phyloP scores from a whole-genome alignment of 768 basidiomycete genomes.

The Imleria badia region DNA sequence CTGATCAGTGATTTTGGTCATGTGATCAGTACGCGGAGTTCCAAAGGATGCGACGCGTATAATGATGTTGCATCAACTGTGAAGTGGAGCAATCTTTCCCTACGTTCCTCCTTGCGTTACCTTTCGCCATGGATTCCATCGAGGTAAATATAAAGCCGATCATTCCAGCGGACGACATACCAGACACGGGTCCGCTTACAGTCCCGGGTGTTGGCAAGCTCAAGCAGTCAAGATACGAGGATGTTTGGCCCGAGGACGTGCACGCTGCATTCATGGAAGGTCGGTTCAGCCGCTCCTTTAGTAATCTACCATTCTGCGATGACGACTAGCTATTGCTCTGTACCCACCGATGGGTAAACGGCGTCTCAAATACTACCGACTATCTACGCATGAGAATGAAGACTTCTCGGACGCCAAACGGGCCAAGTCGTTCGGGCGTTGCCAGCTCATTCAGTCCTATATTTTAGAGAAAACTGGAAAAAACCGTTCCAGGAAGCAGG shows the following conservation, averaged over 20 bases:
- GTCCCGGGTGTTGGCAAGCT: slow-evolving; percentile 10
- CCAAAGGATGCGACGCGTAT: slow-evolving; percentile 19
- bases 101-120: slow-evolving; percentile 10
- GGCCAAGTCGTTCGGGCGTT: slow-evolving; percentile 36
- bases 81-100: slow-evolving; percentile 3
- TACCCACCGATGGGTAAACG: slow-evolving; percentile 38
- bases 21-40: slow-evolving; percentile 28
- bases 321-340: slow-evolving; percentile 25
- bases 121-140: slow-evolving; percentile 22
- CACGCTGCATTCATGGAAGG: slow-evolving; percentile 39
- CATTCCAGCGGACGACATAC: slow-evolving; percentile 6
- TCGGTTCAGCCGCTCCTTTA: slow-evolving; percentile 7
- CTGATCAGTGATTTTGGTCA: slow-evolving; percentile 30
- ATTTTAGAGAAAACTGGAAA: slow-evolving; percentile 39
- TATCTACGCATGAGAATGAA: slow-evolving; percentile 20
- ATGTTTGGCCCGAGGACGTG: slow-evolving; percentile 36
- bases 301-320: slow-evolving; percentile 7
- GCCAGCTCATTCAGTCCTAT: slow-evolving; percentile 41
- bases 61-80: slow-evolving; percentile 1
- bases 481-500: slow-evolving; percentile 39
- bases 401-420: slow-evolving; percentile 6
- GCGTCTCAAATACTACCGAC: slow-evolving; percentile 33
- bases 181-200: not conserved
- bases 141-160: slow-evolving; percentile 18
- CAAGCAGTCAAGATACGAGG: slow-evolving; percentile 34